phyloP scores from a whole-genome alignment of 257 asterid genomes.

The Gentiana macrophylla region DNA sequence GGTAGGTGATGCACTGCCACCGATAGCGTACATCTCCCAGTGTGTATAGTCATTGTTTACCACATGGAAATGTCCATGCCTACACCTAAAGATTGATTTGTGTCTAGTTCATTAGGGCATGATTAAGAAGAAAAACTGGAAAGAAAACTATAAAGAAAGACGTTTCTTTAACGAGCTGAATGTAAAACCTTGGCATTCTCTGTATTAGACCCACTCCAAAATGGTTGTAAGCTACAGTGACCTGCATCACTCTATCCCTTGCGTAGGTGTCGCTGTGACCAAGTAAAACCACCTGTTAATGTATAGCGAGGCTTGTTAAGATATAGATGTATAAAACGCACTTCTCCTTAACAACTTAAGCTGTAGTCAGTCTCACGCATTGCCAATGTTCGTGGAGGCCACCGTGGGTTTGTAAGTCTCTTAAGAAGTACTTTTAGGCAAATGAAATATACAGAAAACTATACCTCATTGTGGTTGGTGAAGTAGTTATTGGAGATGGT shows the following conservation, averaged over 20 bases:
- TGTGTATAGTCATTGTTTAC: constrained; percentile 91
- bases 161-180: neutral
- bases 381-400: neutral
- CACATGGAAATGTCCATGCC: constrained; percentile 89
- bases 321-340: neutral
- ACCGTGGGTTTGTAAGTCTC: too few relatives aligned
- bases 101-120: neutral
- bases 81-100: constrained; percentile 46
- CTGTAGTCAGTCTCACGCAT: neutral
- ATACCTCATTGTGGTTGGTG: constrained; percentile 84
- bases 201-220: constrained; percentile 47
- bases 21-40: constrained; percentile 94
- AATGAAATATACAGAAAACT: neutral
- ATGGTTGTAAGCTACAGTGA: constrained; percentile 49
- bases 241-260: constrained; percentile 45
- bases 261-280: constrained; percentile 39
- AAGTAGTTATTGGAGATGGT: constrained; percentile 80
- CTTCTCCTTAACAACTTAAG: neutral
- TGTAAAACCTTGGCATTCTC: constrained; percentile 44
- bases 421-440: neutral
- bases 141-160: neutral
- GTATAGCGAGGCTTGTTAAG: neutral
- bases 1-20: constrained; percentile 94
- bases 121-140: neutral
- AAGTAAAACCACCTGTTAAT: constrained; percentile 40